Conservation (phyloP, 495 filamentous ascomycete species). For the Xylaria acuta region DNA sequence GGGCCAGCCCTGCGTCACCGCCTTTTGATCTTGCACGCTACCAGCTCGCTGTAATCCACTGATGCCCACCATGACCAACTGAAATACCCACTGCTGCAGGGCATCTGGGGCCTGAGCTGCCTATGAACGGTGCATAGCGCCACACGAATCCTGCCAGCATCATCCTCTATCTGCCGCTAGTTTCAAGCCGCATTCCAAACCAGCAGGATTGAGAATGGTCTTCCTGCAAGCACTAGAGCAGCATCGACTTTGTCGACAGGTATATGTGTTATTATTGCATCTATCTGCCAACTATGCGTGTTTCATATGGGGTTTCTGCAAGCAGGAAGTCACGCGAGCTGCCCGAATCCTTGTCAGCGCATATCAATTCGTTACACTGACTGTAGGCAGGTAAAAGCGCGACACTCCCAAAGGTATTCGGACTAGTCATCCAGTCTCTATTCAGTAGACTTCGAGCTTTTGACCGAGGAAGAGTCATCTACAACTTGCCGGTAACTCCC, state of each 20-base stretch:
- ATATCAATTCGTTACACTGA: background rate
- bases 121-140: background rate
- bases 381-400: background rate
- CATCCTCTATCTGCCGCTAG: constrained; percentile 22
- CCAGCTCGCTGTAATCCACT: constrained; percentile 34
- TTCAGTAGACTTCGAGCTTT: background rate
- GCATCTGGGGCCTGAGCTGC: background rate
- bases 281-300: background rate
- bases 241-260: background rate
- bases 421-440: background rate
- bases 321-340: constrained; percentile 12
- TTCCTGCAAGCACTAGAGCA: constrained; percentile 21
- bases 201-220: background rate
- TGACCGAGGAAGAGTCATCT: background rate
- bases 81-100: constrained; percentile 18
- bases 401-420: background rate
- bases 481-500: background rate
- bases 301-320: constrained; percentile 15
- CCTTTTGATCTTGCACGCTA: constrained; percentile 38
- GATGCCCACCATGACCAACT: constrained; percentile 31
- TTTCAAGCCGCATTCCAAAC: constrained; percentile 24
- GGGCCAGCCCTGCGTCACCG: constrained; percentile 34
- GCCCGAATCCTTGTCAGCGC: background rate
- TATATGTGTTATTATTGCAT: background rate
- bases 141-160: constrained; percentile 4